Percentiles rank a stretch among this genome's conserved stretches.
These are phyloP conservation scores for Voacanga thouarsii DNA, from an alignment of 257 asterid species.

Conservation along the genomic window DNA sequence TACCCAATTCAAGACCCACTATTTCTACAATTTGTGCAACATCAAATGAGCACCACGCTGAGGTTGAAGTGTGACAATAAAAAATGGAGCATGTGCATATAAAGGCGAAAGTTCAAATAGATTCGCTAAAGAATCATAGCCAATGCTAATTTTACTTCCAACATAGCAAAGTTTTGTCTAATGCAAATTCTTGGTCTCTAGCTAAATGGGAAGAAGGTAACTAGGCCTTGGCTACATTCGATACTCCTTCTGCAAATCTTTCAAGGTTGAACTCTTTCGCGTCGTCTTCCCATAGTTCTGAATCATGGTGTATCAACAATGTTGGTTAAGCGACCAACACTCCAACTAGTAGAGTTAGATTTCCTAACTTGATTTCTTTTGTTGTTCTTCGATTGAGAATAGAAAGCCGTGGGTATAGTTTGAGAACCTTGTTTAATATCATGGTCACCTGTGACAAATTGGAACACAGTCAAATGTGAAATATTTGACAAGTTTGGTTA, in stretches of 20 bases:
- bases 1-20: too few species aligned
- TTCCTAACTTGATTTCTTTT: slow-evolving; percentile 22
- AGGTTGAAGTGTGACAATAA: slow-evolving; percentile 23
- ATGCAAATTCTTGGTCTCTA: slow-evolving; percentile 44
- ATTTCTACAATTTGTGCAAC: slow-evolving; percentile 6
- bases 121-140: slow-evolving; percentile 39
- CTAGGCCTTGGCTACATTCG: slow-evolving; percentile 27
- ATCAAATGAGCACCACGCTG: slow-evolving; percentile 36
- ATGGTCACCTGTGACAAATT: slow-evolving; percentile 18
- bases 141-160: slow-evolving; percentile 35
- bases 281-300: slow-evolving; percentile 43
- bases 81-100: slow-evolving; percentile 34
- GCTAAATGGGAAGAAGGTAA: slow-evolving; percentile 38
- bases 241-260: slow-evolving; percentile 35
- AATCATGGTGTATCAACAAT: slow-evolving; percentile 23
- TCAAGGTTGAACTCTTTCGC: slow-evolving; percentile 33
- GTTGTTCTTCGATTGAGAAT: neutral
- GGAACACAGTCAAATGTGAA: neutral
- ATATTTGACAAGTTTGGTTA: neutral
- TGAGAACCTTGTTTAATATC: slow-evolving; percentile 30
- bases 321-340: slow-evolving; percentile 4
- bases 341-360: slow-evolving; percentile 15
- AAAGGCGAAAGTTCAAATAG: slow-evolving; percentile 42
- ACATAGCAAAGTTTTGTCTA: slow-evolving; percentile 39
- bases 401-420: slow-evolving; percentile 25